Percentiles rank a stretch among this genome's conserved stretches.
Evolutionary conservation across 192 early-diverging fungal species (phyloP).

Genomic region (Backusella psychrophila): DNA sequence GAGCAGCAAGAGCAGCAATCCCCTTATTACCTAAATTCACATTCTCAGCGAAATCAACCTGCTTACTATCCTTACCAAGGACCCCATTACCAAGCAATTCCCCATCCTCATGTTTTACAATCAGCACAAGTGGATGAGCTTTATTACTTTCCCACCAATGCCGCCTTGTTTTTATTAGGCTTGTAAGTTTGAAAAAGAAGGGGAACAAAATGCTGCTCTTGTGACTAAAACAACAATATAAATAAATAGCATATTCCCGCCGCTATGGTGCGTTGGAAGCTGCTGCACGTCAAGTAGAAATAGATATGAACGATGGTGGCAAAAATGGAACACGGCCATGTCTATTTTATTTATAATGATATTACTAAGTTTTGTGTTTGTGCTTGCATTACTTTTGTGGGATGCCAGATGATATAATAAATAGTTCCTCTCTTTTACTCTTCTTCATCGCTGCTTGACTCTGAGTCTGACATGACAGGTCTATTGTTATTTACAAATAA

Average conservation of each 20-base stretch:
- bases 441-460: constrained; percentile 31
- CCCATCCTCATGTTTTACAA: not conserved
- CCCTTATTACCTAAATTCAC: not conserved
- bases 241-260: constrained; percentile 2
- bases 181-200: not conserved
- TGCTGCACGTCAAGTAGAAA: not conserved
- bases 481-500: constrained; percentile 64
- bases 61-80: not conserved
- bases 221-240: not conserved
- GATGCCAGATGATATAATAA: not conserved
- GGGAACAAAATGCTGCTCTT: not conserved
- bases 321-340: not conserved
- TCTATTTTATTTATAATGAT: constrained; percentile 7
- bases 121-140: not conserved
- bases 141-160: not conserved
- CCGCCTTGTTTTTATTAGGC: constrained; percentile 8
- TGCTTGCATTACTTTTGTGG: constrained; percentile 1
- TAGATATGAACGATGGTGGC: not conserved
- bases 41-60: not conserved
- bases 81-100: not conserved
- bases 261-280: constrained; percentile 3
- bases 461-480: constrained; percentile 47
- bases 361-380: not conserved
- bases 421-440: not conserved
- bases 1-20: not conserved